Base-by-base conservation (phyloP, 2,329 filamentous ascomycete genomes). In the Drechslerella coelobrocha region DNA sequence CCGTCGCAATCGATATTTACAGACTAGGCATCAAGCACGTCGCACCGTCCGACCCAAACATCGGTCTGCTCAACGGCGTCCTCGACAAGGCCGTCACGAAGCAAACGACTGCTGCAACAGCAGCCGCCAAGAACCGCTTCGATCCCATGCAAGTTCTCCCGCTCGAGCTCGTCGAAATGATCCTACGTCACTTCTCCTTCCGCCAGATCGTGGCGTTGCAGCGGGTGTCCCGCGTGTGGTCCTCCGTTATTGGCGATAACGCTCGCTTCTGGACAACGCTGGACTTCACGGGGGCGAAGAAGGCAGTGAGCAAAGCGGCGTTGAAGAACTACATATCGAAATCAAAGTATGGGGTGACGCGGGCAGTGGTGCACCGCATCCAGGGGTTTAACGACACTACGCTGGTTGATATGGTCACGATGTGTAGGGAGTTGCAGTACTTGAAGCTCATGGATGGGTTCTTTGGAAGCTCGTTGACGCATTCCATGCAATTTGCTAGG, bases 1-100 rank as follows among this genome's bases (percentile, higher is more conserved):
- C 82, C n/a, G 81, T 81, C 23, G 86, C 86, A 4, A 74, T 84
- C 10, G 80, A 82, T 9, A 81, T 86, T 23, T 87, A 86, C 77
- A 80, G 82, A 24, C 83, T 84, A 75, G 86, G 84, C n/a, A 77
- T 87, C 73, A 83, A 82, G 69, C 81, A 79, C 48, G 78, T 86
- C 19, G 78, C 81, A 8, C 75, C 78, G n/a, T 76, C 78, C 27
- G 78, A 81, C 60, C 53, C 65, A 34, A 47, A 73, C 12, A 24
- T 60, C 19, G 48, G 77, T 76, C 72, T 79, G 4, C 75, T 81
- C 4, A 78, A 79, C 61, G 76, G 76, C 47, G 77, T 79, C 26
- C 80, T 82, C 71, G 78, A 81, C 66, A 80, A 80, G 52, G 76
- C 82, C n/a, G 26, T 62, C 12, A 78, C 79, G 56, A 81, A 79